Evolutionary conservation across 352 stramenopile genomes (phyloP), one percentile per base, ranked within the genome.

Genomic region (Pythium phragmitis): DNA sequence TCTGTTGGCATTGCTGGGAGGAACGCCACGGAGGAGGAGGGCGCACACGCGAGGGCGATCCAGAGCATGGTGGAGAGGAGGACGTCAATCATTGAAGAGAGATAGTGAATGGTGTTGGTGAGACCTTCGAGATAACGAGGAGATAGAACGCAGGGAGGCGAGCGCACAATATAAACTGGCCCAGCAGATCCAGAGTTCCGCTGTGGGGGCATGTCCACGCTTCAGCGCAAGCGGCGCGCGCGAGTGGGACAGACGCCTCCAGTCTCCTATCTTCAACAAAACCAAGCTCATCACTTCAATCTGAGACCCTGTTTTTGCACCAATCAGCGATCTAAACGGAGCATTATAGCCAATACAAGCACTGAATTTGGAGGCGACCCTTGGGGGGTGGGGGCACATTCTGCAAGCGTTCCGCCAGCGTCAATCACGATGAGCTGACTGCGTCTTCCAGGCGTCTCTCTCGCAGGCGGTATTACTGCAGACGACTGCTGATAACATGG

Each of bases 331-430:
- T 4, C 5, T 4, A 3, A 21, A 19, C n/a, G 0, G 0, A 14
- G 9, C 42, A 26, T 23, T 39, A 39, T 42, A 42, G 46, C 46
- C 26, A 42, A 55, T 39, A 2, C 7, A 50, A 50, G 5, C 9
- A 26, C 9, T 26, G 9, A 0, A 30, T 19, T 30, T 50, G 9
- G 39, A 9, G 6, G 26, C 16, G 21, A 19, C 21, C 4, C 23
- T 34, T 37, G 21, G 46, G n/a, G 45, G 45, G 3, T 52, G 46
- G 21, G 5, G 23, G 46, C 46, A 52, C 46, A 52, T 52, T 52
- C 46, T 36, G 46, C 46, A 36, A 36, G 46, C 46, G 46, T 52
- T 52, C 46, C 28, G 26, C 46, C 36, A 16, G 46, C 14, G 46
- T 34, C 34, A 9, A 39, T 39, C 43, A 12, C 21, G 43, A 49